Evolutionary conservation across 306 rosid genomes (phyloP), one percentile per base, ranked within the genome.

Genomic region (Mucuna pruriens): DNA sequence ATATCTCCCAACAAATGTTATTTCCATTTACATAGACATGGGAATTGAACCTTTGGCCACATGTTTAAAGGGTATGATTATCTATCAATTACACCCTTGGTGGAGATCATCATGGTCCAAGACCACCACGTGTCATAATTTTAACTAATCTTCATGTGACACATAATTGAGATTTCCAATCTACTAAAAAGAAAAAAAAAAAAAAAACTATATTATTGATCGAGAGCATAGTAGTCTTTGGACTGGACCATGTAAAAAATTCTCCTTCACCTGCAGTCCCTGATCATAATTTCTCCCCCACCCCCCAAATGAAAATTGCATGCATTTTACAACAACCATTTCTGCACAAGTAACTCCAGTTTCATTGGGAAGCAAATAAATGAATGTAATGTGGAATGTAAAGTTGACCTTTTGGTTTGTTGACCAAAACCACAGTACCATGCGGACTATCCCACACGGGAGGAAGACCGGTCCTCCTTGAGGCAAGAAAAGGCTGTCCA

Each of bases 351-450:
- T 54, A 54, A 54, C 19, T 10, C 19, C 17, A 26, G 17, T 13
- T 11, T 5, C 17, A 23, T 11, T 4, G 62, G 8, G 62, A 55
- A 55, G 62, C 62, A 55, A 1, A 57, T n/a, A 57, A 23, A 57
- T 9, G n/a, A 25, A 57, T 10, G 64, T 54, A 19, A 19, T 17
- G 26, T 48, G 46, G 29, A 51, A 51, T 39, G 20, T 6, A 8
- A 78, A n/a, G 55, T 39, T 82, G 31, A 91, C 99, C 99, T 91
- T 92, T 95, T 45, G 99, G 99, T 78, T 95, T 95, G 90, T 95
- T 93, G 80, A 95, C 80, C 87, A 95, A 88, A 38, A 93, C 84
- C 76, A 93, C 97, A 1, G 97, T 91, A 75, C 99, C 99, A 78
- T 54, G 76, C 0, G 92, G 94, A 85, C 85, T 39, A 76, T 95